Conservation (phyloP, 2,329 filamentous ascomycete genomes). For the Gaeumannomyces tritici region DNA sequence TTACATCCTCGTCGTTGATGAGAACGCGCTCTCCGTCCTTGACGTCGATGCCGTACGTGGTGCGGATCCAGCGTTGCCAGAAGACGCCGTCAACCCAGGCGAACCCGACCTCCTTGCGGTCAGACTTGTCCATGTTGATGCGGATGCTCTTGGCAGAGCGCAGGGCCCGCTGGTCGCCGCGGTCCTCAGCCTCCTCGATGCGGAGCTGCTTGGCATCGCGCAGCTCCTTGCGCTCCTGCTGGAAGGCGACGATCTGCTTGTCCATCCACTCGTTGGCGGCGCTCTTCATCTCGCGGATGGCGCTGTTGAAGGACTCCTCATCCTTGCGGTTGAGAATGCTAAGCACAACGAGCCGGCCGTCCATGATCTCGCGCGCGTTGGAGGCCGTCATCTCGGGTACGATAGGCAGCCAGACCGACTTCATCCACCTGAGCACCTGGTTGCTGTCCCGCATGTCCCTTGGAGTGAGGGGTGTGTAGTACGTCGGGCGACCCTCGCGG, state of each 20-base stretch:
- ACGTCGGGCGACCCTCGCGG: conserved; percentile 79
- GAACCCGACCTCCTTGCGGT: conserved; percentile 83
- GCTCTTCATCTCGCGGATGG: conserved; percentile 86
- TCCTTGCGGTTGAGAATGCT: conserved; percentile 77
- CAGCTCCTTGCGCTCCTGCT: conserved; percentile 85
- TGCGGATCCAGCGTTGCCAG: conserved; percentile 94
- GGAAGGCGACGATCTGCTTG: conserved; percentile 83
- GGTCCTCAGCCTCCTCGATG: conserved; percentile 93
- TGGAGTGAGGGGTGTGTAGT: conserved; percentile 80
- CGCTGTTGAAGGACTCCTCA: conserved; percentile 65
- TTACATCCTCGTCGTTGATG: conserved; percentile 94
- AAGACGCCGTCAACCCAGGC: conserved; percentile 96
- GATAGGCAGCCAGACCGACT: conserved; percentile 88
- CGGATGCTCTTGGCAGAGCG: conserved; percentile 81
- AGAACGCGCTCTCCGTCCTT: conserved; percentile 84
- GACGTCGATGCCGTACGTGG: conserved; percentile 88
- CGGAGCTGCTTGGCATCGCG: conserved; percentile 90
- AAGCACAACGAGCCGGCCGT: conserved; percentile 87
- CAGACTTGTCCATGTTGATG: conserved; percentile 81
- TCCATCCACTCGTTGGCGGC: conserved; percentile 98
- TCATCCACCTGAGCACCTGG: conserved; percentile 84
- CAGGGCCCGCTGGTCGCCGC: conserved; percentile 78
- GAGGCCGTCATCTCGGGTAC: conserved; percentile 86
- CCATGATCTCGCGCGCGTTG: conserved; percentile 92
- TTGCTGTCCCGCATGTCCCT: conserved; percentile 85